A percentile compares a stretch with the other conserved stretches of the same genome.
These are phyloP conservation scores for Litchi chinensis DNA, from an alignment of 345 rosid genomes.

Conservation along the genomic window DNA sequence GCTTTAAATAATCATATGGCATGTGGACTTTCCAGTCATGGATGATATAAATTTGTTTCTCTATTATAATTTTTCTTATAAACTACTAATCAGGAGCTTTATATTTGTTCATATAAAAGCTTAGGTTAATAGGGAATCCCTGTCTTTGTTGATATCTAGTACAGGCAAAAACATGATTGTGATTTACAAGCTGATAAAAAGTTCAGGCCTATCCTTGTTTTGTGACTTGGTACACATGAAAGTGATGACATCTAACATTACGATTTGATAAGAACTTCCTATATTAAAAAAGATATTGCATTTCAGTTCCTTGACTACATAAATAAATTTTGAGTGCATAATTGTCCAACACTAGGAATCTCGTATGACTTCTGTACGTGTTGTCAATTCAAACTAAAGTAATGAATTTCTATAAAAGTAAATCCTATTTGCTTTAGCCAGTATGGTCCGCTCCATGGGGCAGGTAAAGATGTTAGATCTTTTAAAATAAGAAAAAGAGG, in stretches of 20 bases:
- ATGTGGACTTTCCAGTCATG: background rate
- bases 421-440: background rate
- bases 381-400: background rate
- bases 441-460: background rate
- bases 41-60: background rate
- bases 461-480: background rate
- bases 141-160: background rate
- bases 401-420: background rate
- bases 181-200: background rate
- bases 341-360: background rate
- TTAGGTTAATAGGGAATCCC: background rate
- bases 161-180: background rate
- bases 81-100: background rate
- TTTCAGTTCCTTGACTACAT: background rate
- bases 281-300: background rate
- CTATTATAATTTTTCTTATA: too few species aligned
- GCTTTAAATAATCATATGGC: background rate
- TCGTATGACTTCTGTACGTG: background rate
- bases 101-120: background rate
- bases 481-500: background rate
- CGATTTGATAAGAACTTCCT: background rate
- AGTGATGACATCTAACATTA: background rate
- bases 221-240: background rate
- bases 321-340: conserved; percentile 7
- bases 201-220: background rate